Evolutionary conservation across 805 yeast genomes (phyloP), one percentile per base, ranked within the genome.

Genomic region (Candida manassasensis): DNA sequence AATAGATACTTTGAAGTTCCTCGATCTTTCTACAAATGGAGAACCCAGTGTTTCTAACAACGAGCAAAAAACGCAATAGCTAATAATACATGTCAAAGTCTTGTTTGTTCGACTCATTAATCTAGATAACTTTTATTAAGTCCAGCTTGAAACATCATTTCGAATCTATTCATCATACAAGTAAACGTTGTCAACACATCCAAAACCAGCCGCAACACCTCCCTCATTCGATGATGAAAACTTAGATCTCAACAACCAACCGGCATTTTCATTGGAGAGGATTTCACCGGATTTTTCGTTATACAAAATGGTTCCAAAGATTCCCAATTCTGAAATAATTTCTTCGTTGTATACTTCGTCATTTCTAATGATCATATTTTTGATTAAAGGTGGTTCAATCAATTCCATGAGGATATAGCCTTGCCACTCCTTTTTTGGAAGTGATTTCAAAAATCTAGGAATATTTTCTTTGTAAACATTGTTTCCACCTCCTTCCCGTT

Each of bases 161-260:
- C n/a, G n/a, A n/a, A n/a, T n/a, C n/a, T n/a, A n/a, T 15, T 34
- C 40, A 19, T 26, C 30, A 36, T 71, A 68, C 27, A 86, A 62
- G 41, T 79, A 76, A 24, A 88, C 70, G 51, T 88, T 84, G 59
- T 93, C 98, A 27, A 93, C 85, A 59, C 97, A 88, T 5, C 97
- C 99, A 61, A 85, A 90, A 1, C 99, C 99, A 11, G 98, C 98
- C 15, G 97, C 97, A 21, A 93, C 97, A 26, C 99, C 99, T 25
- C 98, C 98, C 65, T 93, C 99, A 59, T 93, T 81, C 36, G 95
- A 83, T 3, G 82, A 66, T 44, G 85, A 82, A 38, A 88, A 77
- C 58, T 93, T 93, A 7, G 96, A 84, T 62, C 98, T 78, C 47
- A 93, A 65, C 44, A 93, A 68, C 77, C 85, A 86, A 4, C 97